Conservation (phyloP, 2,329 filamentous ascomycete genomes). For the Cordyceps tenuipes region DNA sequence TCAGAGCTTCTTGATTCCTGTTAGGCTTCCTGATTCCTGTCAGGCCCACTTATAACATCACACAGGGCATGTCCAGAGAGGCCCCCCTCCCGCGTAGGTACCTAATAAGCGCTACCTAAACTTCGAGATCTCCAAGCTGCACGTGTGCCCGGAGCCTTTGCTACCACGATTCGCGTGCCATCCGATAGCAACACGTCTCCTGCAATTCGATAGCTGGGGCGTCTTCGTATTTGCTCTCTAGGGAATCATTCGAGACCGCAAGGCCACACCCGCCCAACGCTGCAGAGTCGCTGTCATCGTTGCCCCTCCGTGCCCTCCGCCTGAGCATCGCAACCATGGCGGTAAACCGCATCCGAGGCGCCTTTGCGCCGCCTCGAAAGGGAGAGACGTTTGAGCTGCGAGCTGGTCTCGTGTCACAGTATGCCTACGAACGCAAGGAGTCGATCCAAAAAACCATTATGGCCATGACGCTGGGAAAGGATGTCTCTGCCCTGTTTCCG, state of each 20-base stretch:
- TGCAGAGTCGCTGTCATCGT: constrained; percentile 7
- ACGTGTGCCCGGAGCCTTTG: constrained; percentile 9
- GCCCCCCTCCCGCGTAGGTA: too few relatives aligned
- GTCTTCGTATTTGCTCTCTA: not conserved
- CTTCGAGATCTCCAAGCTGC: constrained; percentile 7
- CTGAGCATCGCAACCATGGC: constrained; percentile 54
- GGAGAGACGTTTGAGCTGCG: constrained; percentile 97
- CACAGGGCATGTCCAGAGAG: too few relatives aligned
- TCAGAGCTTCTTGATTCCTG: too few relatives aligned
- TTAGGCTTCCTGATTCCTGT: too few relatives aligned
- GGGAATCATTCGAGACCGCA: not conserved
- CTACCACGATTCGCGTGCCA: not conserved
- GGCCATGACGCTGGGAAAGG: constrained; percentile 98
- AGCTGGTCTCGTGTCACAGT: constrained; percentile 92
- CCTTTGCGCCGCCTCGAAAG: constrained; percentile 87
- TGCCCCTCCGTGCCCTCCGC: constrained; percentile 19
- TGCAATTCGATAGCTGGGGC: not conserved
- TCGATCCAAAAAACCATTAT: constrained; percentile 99
- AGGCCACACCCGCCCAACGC: not conserved
- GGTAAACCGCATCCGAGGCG: constrained; percentile 90
- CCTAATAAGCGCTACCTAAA: constrained; percentile 8
- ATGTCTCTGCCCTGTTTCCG: constrained; percentile 93
- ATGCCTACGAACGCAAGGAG: constrained; percentile 98
- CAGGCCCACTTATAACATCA: too few relatives aligned
- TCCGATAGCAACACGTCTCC: not conserved